Conservation (phyloP, 352 stramenopile species). For the Aphanomyces cochlioides region DNA sequence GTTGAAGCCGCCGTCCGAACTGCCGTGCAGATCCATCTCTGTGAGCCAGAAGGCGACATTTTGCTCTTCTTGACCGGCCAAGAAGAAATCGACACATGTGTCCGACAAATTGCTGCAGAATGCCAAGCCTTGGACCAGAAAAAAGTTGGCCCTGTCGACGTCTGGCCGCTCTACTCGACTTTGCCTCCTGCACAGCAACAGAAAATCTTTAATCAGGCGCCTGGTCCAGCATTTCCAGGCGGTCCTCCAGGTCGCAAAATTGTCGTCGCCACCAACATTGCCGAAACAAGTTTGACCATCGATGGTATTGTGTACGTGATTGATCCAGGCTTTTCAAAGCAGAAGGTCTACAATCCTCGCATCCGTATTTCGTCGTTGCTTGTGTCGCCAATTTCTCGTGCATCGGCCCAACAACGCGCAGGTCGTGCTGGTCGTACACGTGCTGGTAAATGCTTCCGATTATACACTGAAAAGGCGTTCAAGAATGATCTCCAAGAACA, state of each 20-base stretch:
- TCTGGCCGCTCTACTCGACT: conserved; percentile 37
- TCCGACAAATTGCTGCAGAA: conserved; percentile 28
- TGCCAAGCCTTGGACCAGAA: conserved; percentile 25
- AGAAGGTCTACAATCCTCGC: conserved; percentile 99
- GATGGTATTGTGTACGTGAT: conserved; percentile 99
- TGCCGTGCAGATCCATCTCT: conserved; percentile 96
- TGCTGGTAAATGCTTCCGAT: conserved; percentile 93
- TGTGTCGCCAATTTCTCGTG: conserved; percentile 96
- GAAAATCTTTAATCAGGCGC: conserved; percentile 55
- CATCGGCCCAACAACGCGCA: conserved; percentile 91
- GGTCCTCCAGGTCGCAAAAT: conserved; percentile 81
- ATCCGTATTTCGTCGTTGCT: conserved; percentile 98
- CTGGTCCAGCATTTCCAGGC: conserved; percentile 56
- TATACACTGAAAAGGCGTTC: conserved; percentile 99
- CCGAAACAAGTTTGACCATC: conserved; percentile 99
- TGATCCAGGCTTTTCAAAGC: conserved; percentile 99
- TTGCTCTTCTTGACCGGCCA: conserved; percentile 99
- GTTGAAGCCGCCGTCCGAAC: conserved; percentile 89
- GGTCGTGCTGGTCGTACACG: conserved; percentile 90
- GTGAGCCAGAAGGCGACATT: conserved; percentile 96
- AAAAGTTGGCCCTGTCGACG: conserved; percentile 28
- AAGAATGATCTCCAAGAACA: conserved; percentile 97
- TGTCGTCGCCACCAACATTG: conserved; percentile 99
- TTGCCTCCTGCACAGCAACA: conserved; percentile 36
- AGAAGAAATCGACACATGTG: conserved; percentile 95